These are phyloP conservation scores for Trametes versicolor DNA, from an alignment of 1,284 basidiomycete species.

Conservation along the genomic window DNA sequence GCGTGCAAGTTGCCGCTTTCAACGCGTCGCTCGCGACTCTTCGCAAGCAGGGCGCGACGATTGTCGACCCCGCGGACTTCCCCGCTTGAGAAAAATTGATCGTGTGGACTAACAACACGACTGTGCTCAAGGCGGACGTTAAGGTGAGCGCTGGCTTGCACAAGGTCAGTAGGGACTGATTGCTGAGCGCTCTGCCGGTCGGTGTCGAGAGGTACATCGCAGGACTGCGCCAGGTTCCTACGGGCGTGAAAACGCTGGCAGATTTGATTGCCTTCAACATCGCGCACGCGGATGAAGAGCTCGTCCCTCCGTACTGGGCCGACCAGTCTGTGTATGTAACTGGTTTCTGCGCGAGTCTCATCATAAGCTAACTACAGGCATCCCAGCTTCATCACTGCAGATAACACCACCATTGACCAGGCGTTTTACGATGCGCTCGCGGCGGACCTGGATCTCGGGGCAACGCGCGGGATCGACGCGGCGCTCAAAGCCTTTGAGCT, in stretches of 20 bases:
- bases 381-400: conserved; percentile 49
- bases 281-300: conserved; percentile 52
- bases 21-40: conserved; percentile 51
- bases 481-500: conserved; percentile 51
- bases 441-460: conserved; percentile 49
- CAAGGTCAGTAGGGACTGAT: not conserved
- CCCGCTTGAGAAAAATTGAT: conserved; percentile 47
- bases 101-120: conserved; percentile 43
- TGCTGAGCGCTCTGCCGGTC: conserved; percentile 26
- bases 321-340: conserved; percentile 53
- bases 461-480: conserved; percentile 56
- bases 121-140: conserved; percentile 52
- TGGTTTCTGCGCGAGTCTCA: too few species aligned
- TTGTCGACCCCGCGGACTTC: conserved; percentile 55
- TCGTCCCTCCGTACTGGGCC: conserved; percentile 50
- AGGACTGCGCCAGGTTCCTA: conserved; percentile 46
- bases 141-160: conserved; percentile 44
- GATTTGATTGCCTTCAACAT: conserved; percentile 55
- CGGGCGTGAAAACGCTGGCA: conserved; percentile 47
- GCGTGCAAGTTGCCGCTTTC: conserved; percentile 46
- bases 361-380: not conserved
- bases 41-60: conserved; percentile 49
- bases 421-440: conserved; percentile 51
- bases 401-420: conserved; percentile 49
- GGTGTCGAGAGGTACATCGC: conserved; percentile 48